These are phyloP conservation scores for Populus pruinosa DNA, from an alignment of 345 rosid genomes.

Conservation along the genomic window DNA sequence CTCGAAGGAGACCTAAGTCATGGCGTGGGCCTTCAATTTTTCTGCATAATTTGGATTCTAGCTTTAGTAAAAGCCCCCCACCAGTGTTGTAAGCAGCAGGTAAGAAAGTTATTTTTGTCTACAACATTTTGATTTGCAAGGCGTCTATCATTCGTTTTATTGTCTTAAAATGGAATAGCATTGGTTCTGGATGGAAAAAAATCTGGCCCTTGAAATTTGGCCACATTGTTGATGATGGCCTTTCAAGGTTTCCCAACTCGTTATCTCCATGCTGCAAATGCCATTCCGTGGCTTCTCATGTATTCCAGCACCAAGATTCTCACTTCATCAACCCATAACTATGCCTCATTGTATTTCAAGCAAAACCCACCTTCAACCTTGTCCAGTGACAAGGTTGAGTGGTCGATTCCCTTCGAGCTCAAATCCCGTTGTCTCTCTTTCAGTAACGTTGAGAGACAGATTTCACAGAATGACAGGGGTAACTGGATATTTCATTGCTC, in stretches of 20 bases:
- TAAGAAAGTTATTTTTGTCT: too few species aligned
- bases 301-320: not conserved
- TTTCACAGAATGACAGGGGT: too few species aligned
- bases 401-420: too few species aligned
- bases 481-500: not conserved
- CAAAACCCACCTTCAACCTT: too few species aligned
- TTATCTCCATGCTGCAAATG: not conserved
- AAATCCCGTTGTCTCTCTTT: too few species aligned
- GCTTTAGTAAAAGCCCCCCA: not conserved
- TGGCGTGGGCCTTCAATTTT: not conserved
- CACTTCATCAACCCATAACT: too few species aligned
- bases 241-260: not conserved
- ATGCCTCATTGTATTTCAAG: too few species aligned
- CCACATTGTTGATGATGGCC: not conserved
- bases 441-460: too few species aligned
- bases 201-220: not conserved
- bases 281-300: not conserved
- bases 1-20: not conserved
- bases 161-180: not conserved
- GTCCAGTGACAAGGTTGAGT: too few species aligned
- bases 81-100: too few species aligned
- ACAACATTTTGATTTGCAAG: too few species aligned
- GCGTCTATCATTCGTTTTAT: not conserved
- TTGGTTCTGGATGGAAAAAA: not conserved
- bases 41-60: not conserved